Conservation (phyloP, 116 monocot species). For the Papilionanthe hybrid region DNA sequence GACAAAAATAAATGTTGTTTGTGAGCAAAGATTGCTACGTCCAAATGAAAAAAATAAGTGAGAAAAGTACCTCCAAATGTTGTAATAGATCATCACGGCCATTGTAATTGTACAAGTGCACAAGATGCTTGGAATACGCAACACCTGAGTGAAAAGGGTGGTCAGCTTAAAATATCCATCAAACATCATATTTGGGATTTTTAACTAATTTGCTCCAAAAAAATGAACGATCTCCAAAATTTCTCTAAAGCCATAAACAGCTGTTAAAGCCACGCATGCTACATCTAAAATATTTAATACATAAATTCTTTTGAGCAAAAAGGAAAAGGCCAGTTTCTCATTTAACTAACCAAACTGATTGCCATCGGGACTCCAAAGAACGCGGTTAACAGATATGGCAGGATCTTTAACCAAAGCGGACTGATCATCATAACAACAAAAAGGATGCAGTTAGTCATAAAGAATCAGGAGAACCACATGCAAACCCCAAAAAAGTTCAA, state of each 20-base stretch:
- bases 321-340: not conserved
- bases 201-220: not conserved
- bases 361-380: constrained; percentile 49
- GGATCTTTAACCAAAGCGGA: constrained; percentile 39
- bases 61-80: constrained; percentile 39
- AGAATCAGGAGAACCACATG: not conserved
- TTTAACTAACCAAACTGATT: constrained; percentile 40
- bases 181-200: not conserved
- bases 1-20: not conserved
- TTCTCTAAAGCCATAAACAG: not conserved
- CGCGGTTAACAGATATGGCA: constrained; percentile 40
- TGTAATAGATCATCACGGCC: constrained; percentile 28
- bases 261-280: not conserved
- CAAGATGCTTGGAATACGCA: constrained; percentile 46
- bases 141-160: constrained; percentile 33
- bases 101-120: constrained; percentile 33
- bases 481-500: not conserved
- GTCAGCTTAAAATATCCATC: not conserved
- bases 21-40: not conserved
- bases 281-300: not conserved
- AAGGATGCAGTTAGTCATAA: not conserved
- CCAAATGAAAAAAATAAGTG: not conserved
- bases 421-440: constrained; percentile 23
- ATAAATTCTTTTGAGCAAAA: not conserved
- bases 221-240: not conserved